Evolutionary conservation across 2,329 filamentous ascomycete species (phyloP).

Genomic region (Triangularia setosa): DNA sequence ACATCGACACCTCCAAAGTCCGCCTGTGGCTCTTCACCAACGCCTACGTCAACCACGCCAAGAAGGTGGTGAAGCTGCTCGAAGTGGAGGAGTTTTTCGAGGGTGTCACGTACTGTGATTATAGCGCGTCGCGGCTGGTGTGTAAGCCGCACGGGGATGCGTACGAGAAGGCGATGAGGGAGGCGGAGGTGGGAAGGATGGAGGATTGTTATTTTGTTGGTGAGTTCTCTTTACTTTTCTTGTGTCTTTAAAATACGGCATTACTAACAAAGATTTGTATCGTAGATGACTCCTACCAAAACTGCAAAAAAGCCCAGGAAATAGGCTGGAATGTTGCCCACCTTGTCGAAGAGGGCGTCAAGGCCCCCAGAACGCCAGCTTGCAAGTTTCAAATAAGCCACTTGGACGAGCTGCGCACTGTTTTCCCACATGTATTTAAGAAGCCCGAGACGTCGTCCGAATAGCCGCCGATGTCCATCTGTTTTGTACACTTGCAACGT

Average conservation of each 20-base stretch:
- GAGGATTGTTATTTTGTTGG: conserved; percentile 90
- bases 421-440: conserved; percentile 88
- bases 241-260: neutral
- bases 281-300: conserved; percentile 84
- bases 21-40: conserved; percentile 95
- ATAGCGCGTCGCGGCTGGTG: conserved; percentile 65
- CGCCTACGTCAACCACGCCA: conserved; percentile 85
- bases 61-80: conserved; percentile 74
- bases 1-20: conserved; percentile 80
- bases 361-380: conserved; percentile 59
- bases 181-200: conserved; percentile 66
- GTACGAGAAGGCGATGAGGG: conserved; percentile 83
- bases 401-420: conserved; percentile 67
- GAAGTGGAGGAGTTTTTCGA: conserved; percentile 87
- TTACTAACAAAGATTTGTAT: neutral
- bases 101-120: conserved; percentile 93
- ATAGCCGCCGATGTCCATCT: neutral
- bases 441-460: neutral
- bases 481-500: too few relatives aligned
- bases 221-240: conserved; percentile 41
- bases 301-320: conserved; percentile 71
- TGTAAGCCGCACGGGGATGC: conserved; percentile 85
- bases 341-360: conserved; percentile 72
- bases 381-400: conserved; percentile 72
- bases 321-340: conserved; percentile 86